Evolutionary conservation across 2,329 filamentous ascomycete species (phyloP).

Genomic region (Pezicula radicicola): DNA sequence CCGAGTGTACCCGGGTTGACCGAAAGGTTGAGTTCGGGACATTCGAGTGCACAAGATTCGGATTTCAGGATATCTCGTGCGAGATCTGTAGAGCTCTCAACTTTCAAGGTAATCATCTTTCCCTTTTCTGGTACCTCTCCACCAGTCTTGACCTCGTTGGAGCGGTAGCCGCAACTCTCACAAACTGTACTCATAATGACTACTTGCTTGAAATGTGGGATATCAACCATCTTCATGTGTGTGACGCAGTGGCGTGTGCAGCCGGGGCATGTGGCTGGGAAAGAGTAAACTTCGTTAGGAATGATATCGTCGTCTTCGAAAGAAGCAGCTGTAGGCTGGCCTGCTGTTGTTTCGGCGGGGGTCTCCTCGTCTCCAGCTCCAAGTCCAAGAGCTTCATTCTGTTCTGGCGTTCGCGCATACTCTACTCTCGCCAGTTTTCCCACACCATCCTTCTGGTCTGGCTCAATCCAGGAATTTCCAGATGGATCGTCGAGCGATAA

Average conservation of each 20-base stretch:
- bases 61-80: conserved; percentile 93
- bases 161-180: conserved; percentile 87
- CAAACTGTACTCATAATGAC: conserved; percentile 94
- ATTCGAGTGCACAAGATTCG: conserved; percentile 84
- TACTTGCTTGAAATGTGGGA: conserved; percentile 97
- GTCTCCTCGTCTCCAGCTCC: conserved; percentile 57
- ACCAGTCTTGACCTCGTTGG: conserved; percentile 96
- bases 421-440: conserved; percentile 88
- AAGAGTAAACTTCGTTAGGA: conserved; percentile 88
- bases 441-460: conserved; percentile 73
- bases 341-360: conserved; percentile 41
- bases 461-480: conserved; percentile 95
- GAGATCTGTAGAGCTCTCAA: conserved; percentile 70
- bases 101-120: conserved; percentile 74
- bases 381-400: conserved; percentile 84
- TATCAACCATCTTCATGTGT: conserved; percentile 98
- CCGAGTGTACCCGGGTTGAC: conserved; percentile 94
- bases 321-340: conserved; percentile 36
- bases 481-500: conserved; percentile 86
- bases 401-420: conserved; percentile 76
- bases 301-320: conserved; percentile 72
- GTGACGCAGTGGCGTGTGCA: conserved; percentile 84
- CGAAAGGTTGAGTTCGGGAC: conserved; percentile 80
- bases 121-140: conserved; percentile 86
- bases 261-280: conserved; percentile 88